Evolutionary conservation across 257 asterid species (phyloP), one percentile per base, ranked within the genome.

Genomic region (Primulina tabacum): DNA sequence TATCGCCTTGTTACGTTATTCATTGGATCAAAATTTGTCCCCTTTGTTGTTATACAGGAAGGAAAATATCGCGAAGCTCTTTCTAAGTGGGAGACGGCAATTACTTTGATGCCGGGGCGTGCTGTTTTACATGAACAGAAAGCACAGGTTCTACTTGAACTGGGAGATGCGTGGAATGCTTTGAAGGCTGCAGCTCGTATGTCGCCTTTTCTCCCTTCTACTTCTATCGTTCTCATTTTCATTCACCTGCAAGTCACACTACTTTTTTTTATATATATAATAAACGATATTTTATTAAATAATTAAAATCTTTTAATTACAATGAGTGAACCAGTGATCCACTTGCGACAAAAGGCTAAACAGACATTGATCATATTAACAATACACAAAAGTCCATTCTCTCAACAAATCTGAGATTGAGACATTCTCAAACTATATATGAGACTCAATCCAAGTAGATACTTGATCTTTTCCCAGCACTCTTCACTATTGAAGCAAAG

Each of bases 11-110:
- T 59, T 59, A 11, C 35, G 12, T 69, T 67, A n/a, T 40, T 69
- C 56, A 33, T 12, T 59, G 30, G 62, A 12, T 34, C 33, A 38
- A 7, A 11, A 61, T 29, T 17, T 37, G 40, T 67, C 20, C 9
- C 65, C 73, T 64, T 67, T 68, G 5, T 74, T 62, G n/a, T 60
- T 37, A 20, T 77, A 75, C 70, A 92, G 97, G 92, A 85, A 66
- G 95, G 96, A 70, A 83, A 78, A 66, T 90, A 78, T 71, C 82
- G 83, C 24, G 96, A 88, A 77, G 97, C 97, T 43, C 97, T 92
- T 64, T 95, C 91, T 43, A 92, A 90, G 79, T 92, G 98, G 97
- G 96, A 90, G 80, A 76, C 89, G 70, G 96, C 96, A 17, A 79
- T 90, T 69, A 82, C 78, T 33, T 79, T 92, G 80, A 75, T 75